Percentiles rank a stretch among this genome's conserved stretches.
These are phyloP conservation scores for Bassia scoparia DNA, from an alignment of 148 eudicot species.

Conservation along the genomic window DNA sequence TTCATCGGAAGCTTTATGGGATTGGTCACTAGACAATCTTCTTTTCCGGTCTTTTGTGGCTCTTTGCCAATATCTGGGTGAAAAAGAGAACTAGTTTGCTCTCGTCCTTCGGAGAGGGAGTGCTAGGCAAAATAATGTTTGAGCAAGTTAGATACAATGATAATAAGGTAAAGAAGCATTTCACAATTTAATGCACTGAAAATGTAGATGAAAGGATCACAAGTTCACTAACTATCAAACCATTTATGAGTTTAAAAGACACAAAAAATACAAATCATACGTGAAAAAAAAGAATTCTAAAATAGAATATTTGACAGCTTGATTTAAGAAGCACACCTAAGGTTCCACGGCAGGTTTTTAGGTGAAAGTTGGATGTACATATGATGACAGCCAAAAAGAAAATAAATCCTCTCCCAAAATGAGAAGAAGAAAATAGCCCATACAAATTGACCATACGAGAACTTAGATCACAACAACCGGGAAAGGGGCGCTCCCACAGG, in stretches of 20 bases:
- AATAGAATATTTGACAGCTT: too few relatives aligned
- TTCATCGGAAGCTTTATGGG: conserved; percentile 28
- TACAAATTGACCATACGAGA: too few relatives aligned
- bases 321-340: too few relatives aligned
- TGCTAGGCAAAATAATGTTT: conserved; percentile 45
- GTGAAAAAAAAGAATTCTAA: too few relatives aligned
- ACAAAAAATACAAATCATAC: too few relatives aligned
- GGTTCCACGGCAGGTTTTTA: too few relatives aligned
- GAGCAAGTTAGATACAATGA: conserved; percentile 5
- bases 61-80: conserved; percentile 48
- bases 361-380: not conserved
- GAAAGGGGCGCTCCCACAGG: too few relatives aligned
- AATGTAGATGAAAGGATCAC: not conserved
- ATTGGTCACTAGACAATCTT: conserved; percentile 23
- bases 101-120: conserved; percentile 65
- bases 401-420: not conserved
- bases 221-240: not conserved
- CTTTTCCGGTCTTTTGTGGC: conserved; percentile 42
- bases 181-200: too few relatives aligned
- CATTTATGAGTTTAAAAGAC: not conserved
- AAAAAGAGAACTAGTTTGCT: conserved; percentile 84
- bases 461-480: too few relatives aligned
- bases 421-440: too few relatives aligned
- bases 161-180: too few relatives aligned
- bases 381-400: not conserved